Evolutionary conservation across 495 filamentous ascomycete genomes (phyloP).

Genomic region (Lophium mytilinum): DNA sequence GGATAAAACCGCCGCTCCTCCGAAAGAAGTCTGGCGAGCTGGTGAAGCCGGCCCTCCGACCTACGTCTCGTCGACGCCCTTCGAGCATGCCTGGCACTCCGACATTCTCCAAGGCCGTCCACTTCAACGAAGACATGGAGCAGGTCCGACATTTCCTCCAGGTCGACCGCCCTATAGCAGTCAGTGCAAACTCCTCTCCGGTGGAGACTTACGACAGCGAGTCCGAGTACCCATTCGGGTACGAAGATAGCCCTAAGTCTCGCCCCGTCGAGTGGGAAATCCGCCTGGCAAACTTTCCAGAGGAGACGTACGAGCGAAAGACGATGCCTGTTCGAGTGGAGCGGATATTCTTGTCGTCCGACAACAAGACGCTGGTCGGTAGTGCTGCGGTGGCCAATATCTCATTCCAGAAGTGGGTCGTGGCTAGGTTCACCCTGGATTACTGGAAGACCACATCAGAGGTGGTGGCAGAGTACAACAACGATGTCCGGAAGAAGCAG

Average conservation of each 20-base stretch:
- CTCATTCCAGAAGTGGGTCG: conserved; percentile 80
- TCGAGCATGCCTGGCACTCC: conserved; percentile 97
- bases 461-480: conserved; percentile 76
- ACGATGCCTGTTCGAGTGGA: conserved; percentile 66
- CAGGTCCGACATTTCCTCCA: conserved; percentile 93
- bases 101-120: conserved; percentile 87
- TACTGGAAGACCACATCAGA: conserved; percentile 98
- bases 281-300: conserved; percentile 71
- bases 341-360: conserved; percentile 72
- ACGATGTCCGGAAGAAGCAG: conserved; percentile 64
- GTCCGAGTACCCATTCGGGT: conserved; percentile 73
- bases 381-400: conserved; percentile 79
- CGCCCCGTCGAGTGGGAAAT: conserved; percentile 77
- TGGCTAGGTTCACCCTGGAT: conserved; percentile 89
- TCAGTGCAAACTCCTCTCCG: conserved; percentile 91
- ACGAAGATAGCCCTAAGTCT: conserved; percentile 39
- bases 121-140: conserved; percentile 90
- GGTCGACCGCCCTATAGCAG: conserved; percentile 84
- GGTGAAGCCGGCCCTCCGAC: conserved; percentile 83
- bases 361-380: conserved; percentile 78
- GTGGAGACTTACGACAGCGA: conserved; percentile 79
- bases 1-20: conserved; percentile 72
- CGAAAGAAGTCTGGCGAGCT: conserved; percentile 98
- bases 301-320: conserved; percentile 54
- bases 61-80: conserved; percentile 66